Evolutionary conservation across 2,329 filamentous ascomycete species (phyloP).

Genomic region (Cladophialophora carrionii): DNA sequence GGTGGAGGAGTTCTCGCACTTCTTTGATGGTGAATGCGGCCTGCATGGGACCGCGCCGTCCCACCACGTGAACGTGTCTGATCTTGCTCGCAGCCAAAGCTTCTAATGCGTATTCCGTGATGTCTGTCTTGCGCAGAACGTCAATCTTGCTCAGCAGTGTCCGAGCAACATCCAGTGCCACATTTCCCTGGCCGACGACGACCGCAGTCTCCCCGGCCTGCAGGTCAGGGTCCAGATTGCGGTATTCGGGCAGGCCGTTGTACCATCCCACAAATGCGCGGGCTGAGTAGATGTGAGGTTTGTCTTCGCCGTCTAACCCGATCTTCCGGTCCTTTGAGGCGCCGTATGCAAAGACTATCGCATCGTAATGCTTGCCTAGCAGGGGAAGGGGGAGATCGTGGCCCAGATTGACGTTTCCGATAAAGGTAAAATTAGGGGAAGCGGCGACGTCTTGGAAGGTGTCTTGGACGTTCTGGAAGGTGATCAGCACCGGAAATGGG

Average conservation of each 20-base stretch:
- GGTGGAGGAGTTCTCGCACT: conserved; percentile 79
- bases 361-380: conserved; percentile 83
- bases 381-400: conserved; percentile 66
- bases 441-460: conserved; percentile 87
- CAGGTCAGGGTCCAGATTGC: conserved; percentile 72
- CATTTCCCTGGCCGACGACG: conserved; percentile 92
- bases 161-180: conserved; percentile 88
- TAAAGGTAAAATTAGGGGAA: conserved; percentile 81
- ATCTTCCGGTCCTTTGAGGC: conserved; percentile 81
- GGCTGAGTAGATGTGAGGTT: conserved; percentile 71
- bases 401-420: conserved; percentile 86
- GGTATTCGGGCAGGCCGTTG: conserved; percentile 86
- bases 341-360: conserved; percentile 89
- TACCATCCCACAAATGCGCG: conserved; percentile 98
- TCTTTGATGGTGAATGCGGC: conserved; percentile 97
- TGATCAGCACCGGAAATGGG: not conserved
- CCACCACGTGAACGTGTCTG: conserved; percentile 81
- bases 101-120: conserved; percentile 80
- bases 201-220: conserved; percentile 77
- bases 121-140: conserved; percentile 78
- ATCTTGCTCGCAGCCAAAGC: conserved; percentile 72
- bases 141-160: conserved; percentile 80
- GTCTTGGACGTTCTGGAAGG: conserved; percentile 80
- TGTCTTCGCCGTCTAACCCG: conserved; percentile 76
- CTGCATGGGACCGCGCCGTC: conserved; percentile 85